Evolutionary conservation across 257 asterid species (phyloP), one percentile per base, ranked within the genome.

Genomic region (Petrea volubilis): DNA sequence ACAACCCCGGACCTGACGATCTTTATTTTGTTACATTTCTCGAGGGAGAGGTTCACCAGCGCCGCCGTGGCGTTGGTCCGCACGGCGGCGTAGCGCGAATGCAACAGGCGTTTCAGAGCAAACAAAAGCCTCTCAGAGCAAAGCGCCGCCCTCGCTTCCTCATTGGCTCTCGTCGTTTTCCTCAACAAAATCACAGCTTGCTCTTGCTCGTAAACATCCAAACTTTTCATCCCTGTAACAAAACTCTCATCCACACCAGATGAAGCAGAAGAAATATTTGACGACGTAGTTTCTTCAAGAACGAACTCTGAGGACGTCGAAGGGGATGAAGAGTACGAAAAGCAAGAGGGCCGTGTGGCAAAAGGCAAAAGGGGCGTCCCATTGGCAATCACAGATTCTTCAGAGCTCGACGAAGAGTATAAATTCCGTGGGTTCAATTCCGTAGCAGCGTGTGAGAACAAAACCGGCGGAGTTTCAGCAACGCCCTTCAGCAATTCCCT

Each of bases 321-420:
- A 3, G 84, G 86, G 4, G 93, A 87, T 1, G 98, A 88, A 10
- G 95, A 78, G 34, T 74, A 79, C 34, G 98, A 90, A 40, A 86
- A 82, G 79, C 98, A 88, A 4, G 92, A 79, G 0, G 97, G 96
- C 6, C 90, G 90, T 6, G 90, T 90, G 0, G 88, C 75, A 41
- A 88, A 94, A 0, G 95, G 97, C 71, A 89, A 67, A 34, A 82
- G 75, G 33, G 93, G 92, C 34, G 96, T 78, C 18, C 76, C 55
- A 40, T 90, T 91, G 2, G 95, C 98, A 6, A 95, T 80, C 0
- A 91, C 99, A 3, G 99, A 95, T 77, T 92, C 99, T 28, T 86
- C 98, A 1, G 98, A 93, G 81, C 96, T 90, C 25, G 94, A 76
- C 7, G 89, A 83, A 28, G 82, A 83, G 64, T 82, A 77, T 17